Conservation (phyloP, 139 green algal genomes). For the Coelastrella sp. region DNA sequence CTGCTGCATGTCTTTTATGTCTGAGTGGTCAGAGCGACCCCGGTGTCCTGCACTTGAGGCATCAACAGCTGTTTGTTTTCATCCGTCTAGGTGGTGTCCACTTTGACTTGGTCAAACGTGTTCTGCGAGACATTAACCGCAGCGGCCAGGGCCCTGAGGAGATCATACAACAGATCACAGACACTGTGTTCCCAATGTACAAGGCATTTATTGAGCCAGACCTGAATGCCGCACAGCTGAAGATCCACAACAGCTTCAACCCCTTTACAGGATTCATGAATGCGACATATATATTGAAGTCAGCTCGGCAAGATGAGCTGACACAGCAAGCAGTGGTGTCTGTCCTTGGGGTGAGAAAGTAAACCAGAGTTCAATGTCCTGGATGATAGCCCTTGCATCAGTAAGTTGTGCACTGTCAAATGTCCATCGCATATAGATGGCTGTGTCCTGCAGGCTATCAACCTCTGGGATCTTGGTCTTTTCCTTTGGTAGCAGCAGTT, state of each 20-base stretch:
- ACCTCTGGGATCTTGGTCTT: no score
- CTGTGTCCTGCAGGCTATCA: no score
- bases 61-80: background rate
- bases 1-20: no score
- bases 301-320: constrained; percentile 62
- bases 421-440: no score
- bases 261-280: constrained; percentile 97
- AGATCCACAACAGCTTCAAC: constrained; percentile 97
- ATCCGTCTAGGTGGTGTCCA: constrained; percentile 87
- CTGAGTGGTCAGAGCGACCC: no score
- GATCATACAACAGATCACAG: constrained; percentile 95
- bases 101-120: constrained; percentile 98
- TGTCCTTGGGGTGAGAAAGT: constrained; percentile 61
- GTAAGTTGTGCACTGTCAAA: no score
- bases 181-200: constrained; percentile 98
- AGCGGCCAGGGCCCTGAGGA: constrained; percentile 90
- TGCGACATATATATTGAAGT: constrained; percentile 97
- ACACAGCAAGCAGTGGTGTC: constrained; percentile 53
- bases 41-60: no score
- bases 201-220: constrained; percentile 99
- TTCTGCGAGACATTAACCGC: constrained; percentile 95
- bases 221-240: constrained; percentile 91
- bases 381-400: no score
- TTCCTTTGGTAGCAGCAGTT: no score
- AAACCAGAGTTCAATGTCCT: no score